A percentile compares a stretch with the other conserved stretches of the same genome.
These are phyloP conservation scores for Talaromyces sp. DNA, from an alignment of 2,329 filamentous ascomycete species.

Conservation along the genomic window DNA sequence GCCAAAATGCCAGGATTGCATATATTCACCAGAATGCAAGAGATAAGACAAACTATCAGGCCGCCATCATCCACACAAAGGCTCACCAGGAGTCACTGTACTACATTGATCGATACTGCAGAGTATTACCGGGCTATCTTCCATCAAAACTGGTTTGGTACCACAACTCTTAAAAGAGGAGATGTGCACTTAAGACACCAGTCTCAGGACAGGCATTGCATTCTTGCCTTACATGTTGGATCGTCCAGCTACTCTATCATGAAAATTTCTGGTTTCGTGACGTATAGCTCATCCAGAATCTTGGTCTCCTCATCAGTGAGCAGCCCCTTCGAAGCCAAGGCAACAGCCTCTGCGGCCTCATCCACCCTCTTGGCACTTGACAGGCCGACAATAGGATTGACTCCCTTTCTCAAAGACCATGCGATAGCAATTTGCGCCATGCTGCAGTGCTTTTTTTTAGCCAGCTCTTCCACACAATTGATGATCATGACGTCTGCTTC, in stretches of 20 bases:
- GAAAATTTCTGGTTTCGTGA: slow-evolving; percentile 1
- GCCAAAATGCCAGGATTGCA: not conserved
- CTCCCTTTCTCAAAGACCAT: slow-evolving; percentile 44
- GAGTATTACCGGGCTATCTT: not conserved
- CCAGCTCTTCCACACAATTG: not conserved
- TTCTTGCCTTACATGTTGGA: not conserved
- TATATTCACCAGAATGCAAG: not conserved
- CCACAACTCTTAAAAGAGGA: too few relatives aligned
- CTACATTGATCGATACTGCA: not conserved
- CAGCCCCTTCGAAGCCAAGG: slow-evolving; percentile 5
- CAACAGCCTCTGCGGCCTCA: slow-evolving; percentile 4
- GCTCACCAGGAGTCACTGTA: not conserved
- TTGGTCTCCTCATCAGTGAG: not conserved
- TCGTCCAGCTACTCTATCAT: slow-evolving; percentile 1
- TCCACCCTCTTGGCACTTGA: not conserved
- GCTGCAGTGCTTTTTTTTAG: slow-evolving; percentile 35
- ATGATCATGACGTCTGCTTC: not conserved
- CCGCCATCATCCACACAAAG: not conserved
- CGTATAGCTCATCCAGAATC: slow-evolving; percentile 5
- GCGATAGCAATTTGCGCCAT: slow-evolving; percentile 38
- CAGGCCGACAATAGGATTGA: slow-evolving; percentile 49
- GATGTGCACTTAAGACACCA: too few relatives aligned
- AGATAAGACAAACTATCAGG: not conserved
- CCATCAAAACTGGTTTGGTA: not conserved
- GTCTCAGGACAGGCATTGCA: not conserved